A percentile compares a stretch with the other conserved stretches of the same genome.
Conservation (phyloP, 192 early-diverging fungal species). For the Endogone sp. region DNA sequence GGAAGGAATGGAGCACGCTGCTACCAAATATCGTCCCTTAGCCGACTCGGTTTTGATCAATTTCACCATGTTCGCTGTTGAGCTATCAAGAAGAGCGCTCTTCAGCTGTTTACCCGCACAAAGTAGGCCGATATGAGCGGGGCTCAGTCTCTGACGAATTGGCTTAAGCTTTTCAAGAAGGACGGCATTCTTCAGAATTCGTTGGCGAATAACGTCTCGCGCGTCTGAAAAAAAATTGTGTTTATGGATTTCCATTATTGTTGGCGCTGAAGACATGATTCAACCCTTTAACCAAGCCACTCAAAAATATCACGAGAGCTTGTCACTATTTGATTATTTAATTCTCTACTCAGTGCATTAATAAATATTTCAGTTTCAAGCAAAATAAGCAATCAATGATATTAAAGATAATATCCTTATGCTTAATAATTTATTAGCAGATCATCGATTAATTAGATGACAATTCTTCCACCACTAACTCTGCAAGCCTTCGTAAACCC, state of each 20-base stretch:
- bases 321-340: too few species aligned
- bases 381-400: too few species aligned
- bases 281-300: too few species aligned
- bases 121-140: neutral
- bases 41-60: neutral
- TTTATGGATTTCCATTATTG: too few species aligned
- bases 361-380: too few species aligned
- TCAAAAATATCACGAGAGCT: too few species aligned
- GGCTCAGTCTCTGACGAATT: neutral
- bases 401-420: too few species aligned
- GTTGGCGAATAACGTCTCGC: neutral
- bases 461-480: conserved; percentile 42
- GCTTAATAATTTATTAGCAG: too few species aligned
- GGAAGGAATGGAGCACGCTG: neutral
- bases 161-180: neutral
- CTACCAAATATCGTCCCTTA: neutral
- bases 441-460: too few species aligned
- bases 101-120: neutral
- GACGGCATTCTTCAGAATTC: neutral
- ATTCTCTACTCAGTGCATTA: too few species aligned
- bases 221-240: too few species aligned
- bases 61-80: neutral
- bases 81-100: neutral
- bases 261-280: too few species aligned
- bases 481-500: conserved; percentile 55